Evolutionary conservation across 805 yeast genomes (phyloP).

Genomic region (Teunomyces tritomae): DNA sequence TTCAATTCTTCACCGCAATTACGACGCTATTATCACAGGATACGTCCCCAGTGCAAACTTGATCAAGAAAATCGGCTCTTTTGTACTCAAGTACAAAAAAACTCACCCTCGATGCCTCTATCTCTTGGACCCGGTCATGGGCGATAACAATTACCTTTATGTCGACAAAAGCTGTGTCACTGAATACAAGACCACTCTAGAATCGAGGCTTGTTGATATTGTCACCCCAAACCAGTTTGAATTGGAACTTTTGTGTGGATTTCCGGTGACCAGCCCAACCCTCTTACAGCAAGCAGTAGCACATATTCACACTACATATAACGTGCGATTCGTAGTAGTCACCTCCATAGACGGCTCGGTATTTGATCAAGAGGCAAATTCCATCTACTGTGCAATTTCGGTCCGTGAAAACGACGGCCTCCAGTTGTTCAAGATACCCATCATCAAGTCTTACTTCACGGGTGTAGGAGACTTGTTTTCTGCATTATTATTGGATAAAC

Average conservation of each 20-base stretch:
- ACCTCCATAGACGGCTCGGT: conserved; percentile 47
- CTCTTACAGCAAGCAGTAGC: conserved; percentile 47
- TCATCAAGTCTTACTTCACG: conserved; percentile 78
- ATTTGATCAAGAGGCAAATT: conserved; percentile 6
- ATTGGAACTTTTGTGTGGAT: conserved; percentile 64
- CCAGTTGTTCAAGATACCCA: conserved; percentile 48
- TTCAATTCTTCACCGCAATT: conserved; percentile 21
- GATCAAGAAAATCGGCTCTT: conserved; percentile 32
- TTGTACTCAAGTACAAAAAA: conserved; percentile 35
- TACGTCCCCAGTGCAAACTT: conserved; percentile 61
- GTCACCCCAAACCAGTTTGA: conserved; percentile 93
- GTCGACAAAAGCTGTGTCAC: conserved; percentile 50
- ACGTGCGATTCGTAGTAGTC: conserved; percentile 61
- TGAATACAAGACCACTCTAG: conserved; percentile 46
- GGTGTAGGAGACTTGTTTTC: conserved; percentile 95
- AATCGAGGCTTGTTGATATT: conserved; percentile 60
- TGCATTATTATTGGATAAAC: conserved; percentile 68
- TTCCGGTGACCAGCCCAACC: conserved; percentile 38
- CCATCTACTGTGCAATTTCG: conserved; percentile 28
- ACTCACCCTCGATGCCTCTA: conserved; percentile 40
- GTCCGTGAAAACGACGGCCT: conserved; percentile 2
- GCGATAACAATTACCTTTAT: conserved; percentile 70
- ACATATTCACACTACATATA: conserved; percentile 45
- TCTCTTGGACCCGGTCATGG: conserved; percentile 78
- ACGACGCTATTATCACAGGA: conserved; percentile 63